A percentile compares a stretch with the other conserved stretches of the same genome.
These are phyloP conservation scores for Paracoccidioides lutzii DNA, from an alignment of 2,329 filamentous ascomycete species.

Conservation along the genomic window DNA sequence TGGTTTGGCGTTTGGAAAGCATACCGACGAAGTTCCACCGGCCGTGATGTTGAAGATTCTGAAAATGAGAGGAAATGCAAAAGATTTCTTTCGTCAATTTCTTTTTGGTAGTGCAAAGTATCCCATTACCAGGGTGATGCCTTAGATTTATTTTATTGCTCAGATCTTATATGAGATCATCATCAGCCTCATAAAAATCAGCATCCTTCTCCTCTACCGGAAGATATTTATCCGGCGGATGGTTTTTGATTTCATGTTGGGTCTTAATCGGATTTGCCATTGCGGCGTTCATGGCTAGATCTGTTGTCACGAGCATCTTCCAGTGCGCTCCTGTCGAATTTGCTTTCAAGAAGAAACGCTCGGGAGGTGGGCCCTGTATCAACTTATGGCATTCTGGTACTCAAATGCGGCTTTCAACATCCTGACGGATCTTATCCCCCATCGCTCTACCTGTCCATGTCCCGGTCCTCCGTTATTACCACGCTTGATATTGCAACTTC, in stretches of 20 bases:
- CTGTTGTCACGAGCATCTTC: too few relatives aligned
- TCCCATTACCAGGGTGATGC: too few relatives aligned
- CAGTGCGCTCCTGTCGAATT: constrained; percentile 14
- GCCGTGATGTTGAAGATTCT: not conserved
- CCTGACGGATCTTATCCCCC: constrained; percentile 23
- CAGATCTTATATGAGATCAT: too few relatives aligned
- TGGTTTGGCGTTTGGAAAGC: too few relatives aligned
- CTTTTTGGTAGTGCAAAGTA: too few relatives aligned
- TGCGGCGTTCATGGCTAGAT: too few relatives aligned
- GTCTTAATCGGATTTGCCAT: not conserved
- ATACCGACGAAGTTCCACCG: too few relatives aligned
- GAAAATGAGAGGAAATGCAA: not conserved
- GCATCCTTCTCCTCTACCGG: not conserved
- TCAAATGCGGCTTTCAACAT: constrained; percentile 34
- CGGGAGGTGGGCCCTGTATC: constrained; percentile 31
- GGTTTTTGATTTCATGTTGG: not conserved
- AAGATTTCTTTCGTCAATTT: too few relatives aligned
- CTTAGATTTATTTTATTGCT: too few relatives aligned
- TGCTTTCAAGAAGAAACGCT: constrained; percentile 11
- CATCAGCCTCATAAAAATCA: too few relatives aligned
- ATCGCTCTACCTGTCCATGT: constrained; percentile 25
- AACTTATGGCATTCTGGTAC: constrained; percentile 38
- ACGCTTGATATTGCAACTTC: constrained; percentile 12
- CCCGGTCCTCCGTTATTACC: constrained; percentile 14
- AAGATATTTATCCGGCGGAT: not conserved